Conservation (phyloP, 768 basidiomycete genomes). For the Lactarius hengduanensis region DNA sequence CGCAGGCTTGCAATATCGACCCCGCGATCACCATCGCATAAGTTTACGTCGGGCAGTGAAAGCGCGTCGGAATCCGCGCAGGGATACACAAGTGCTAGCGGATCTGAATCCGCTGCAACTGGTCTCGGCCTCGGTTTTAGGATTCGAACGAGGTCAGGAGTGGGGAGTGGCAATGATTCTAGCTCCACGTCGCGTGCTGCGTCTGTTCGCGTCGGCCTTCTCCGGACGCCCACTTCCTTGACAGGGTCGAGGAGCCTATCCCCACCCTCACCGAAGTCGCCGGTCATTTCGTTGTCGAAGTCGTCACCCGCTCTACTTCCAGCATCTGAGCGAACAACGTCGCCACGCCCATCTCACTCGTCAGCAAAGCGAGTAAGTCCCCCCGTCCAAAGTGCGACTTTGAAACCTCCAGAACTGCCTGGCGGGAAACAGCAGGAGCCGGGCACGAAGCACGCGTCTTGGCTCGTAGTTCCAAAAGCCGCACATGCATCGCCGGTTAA, state of each 20-base stretch:
- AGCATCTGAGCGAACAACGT: conserved; percentile 15
- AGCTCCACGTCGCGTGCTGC: conserved; percentile 15
- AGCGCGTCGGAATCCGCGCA: conserved; percentile 24
- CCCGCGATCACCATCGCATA: conserved; percentile 16
- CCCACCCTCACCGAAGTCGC: conserved; percentile 12
- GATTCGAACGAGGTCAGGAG: conserved; percentile 18
- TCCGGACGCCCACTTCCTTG: conserved; percentile 19
- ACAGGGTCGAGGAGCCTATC: conserved; percentile 10
- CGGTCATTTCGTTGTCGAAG: neutral
- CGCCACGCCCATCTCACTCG: conserved; percentile 7
- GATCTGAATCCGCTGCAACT: conserved; percentile 24
- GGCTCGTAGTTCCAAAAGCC: conserved; percentile 23
- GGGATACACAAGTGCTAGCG: conserved; percentile 23
- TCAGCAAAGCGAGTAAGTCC: conserved; percentile 20
- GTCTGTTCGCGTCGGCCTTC: conserved; percentile 19
- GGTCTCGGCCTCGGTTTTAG: conserved; percentile 27
- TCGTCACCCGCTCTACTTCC: conserved; percentile 10
- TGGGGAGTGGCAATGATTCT: conserved; percentile 3
- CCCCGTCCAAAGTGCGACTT: conserved; percentile 9
- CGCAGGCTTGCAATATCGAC: conserved; percentile 24
- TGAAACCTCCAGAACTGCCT: conserved; percentile 2
- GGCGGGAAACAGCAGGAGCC: conserved; percentile 13
- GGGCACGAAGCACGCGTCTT: conserved; percentile 22
- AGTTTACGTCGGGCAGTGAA: conserved; percentile 22
- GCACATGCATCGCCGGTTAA: neutral